Conservation (phyloP, 352 stramenopile species). For the Globisporangium alternatum region DNA sequence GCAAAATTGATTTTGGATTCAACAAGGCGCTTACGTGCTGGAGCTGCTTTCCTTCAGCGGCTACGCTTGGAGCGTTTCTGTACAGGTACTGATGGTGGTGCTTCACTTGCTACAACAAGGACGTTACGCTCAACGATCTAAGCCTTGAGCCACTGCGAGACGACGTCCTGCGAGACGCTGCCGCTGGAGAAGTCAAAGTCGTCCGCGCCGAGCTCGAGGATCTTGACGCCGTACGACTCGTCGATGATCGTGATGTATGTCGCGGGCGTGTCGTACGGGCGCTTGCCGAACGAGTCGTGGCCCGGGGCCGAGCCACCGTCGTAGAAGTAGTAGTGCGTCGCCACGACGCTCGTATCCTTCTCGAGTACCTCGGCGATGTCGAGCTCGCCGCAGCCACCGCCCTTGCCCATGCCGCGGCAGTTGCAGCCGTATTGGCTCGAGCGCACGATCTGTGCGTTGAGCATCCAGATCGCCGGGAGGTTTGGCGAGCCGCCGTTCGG, state of each 20-base stretch:
- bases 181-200: conserved; percentile 64
- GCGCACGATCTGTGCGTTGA: conserved; percentile 66
- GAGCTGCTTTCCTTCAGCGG: background rate
- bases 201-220: conserved; percentile 48
- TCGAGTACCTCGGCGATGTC: conserved; percentile 75
- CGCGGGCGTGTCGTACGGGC: conserved; percentile 36
- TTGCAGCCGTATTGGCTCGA: conserved; percentile 82
- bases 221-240: conserved; percentile 61
- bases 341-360: conserved; percentile 53
- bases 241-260: conserved; percentile 80
- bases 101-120: background rate
- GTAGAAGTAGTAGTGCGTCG: conserved; percentile 85
- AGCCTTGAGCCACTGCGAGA: conserved; percentile 52
- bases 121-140: conserved; percentile 14
- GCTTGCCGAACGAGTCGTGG: conserved; percentile 59
- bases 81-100: background rate
- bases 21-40: background rate
- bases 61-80: background rate
- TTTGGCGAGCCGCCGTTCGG: conserved; percentile 34
- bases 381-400: conserved; percentile 70
- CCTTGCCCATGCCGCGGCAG: conserved; percentile 62
- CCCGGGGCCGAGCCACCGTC: conserved; percentile 48
- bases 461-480: conserved; percentile 74
- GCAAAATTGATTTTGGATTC: background rate
- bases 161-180: conserved; percentile 48